Conservation (phyloP, 805 yeast genomes). For the Ogataea glucozyma region DNA sequence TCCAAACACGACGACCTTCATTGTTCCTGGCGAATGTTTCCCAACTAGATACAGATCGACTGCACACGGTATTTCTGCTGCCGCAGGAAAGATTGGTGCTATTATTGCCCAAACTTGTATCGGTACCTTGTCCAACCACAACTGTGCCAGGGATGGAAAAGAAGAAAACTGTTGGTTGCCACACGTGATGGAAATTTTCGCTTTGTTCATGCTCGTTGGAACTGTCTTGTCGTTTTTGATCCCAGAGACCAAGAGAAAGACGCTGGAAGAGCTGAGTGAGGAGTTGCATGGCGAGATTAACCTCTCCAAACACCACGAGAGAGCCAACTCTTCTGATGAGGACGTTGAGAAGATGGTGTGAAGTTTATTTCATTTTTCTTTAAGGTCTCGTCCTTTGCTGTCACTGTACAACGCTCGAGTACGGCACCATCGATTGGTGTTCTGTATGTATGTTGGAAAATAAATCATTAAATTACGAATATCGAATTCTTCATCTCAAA, state of each 20-base stretch:
- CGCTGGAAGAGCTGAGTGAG: constrained; percentile 82
- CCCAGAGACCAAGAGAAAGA: constrained; percentile 91
- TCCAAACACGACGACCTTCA: constrained; percentile 89
- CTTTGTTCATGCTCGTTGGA: constrained; percentile 88
- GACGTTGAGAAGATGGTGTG: constrained; percentile 30
- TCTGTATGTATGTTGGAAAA: too few relatives aligned
- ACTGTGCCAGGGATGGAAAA: constrained; percentile 57
- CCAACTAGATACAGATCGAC: constrained; percentile 96
- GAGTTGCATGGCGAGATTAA: constrained; percentile 79
- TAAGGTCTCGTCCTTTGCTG: too few relatives aligned
- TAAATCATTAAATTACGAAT: too few relatives aligned
- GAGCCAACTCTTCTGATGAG: constrained; percentile 25
- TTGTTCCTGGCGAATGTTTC: constrained; percentile 88
- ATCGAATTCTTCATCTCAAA: too few relatives aligned
- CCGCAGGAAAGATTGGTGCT: constrained; percentile 89
- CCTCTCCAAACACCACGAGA: constrained; percentile 26
- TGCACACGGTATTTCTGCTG: constrained; percentile 95
- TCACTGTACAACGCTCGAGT: too few relatives aligned
- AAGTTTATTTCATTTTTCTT: neutral
- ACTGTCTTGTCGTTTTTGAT: constrained; percentile 60
- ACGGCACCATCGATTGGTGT: too few relatives aligned
- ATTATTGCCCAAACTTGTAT: constrained; percentile 85
- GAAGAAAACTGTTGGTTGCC: constrained; percentile 76
- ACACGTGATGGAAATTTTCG: constrained; percentile 92
- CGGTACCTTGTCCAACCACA: constrained; percentile 81